Base-by-base conservation (phyloP, 495 filamentous ascomycete species). In the Aspergillus incahuasiensis region DNA sequence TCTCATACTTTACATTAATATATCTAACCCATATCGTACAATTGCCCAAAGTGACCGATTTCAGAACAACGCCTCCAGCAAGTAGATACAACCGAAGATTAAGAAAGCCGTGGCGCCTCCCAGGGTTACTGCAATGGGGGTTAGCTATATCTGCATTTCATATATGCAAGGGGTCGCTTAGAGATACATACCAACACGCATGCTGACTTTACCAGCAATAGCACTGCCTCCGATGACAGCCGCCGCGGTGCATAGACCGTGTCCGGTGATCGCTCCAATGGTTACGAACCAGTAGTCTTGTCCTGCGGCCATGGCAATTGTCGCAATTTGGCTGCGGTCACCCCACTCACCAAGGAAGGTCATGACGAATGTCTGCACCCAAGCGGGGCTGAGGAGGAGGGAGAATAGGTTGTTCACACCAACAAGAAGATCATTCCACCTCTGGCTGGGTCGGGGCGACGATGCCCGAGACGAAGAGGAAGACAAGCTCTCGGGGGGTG, bases 251-350 rank as follows among this genome's bases (percentile, higher is more conserved):
- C 94, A 98, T 47, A 90, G 79, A 24, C 82, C 86, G 69, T 98
- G 94, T 38, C 95, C 94, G 5, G 82, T 77, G 42, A 96, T 82
- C 7, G 94, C 92, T 50, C 94, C 94, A 52, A 91, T 76, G 4
- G 91, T 96, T 15, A 98, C 94, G 90, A 91, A 97, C 94, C 92
- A 97, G 66, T 97, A 97, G 67, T 97, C 95, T 73, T 95, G 89
- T 3, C 94, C 94, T 9, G 94, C 94, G 44, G 94, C 95, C 94
- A 98, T 98, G 38, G 94, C 94, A 65, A 98, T 96, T 6, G 94
- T 98, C 15, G 94, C 95, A 65, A 98, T 98, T 70, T 98, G 94
- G 65, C 89, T 95, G 56, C 94, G 85, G 65, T 98, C 94, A 45
- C 94, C 94, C 94, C 95, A 97, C 70, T 98, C 94, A 9, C 94